Evolutionary conservation across 257 asterid genomes (phyloP), one percentile per base, ranked within the genome.

Genomic region (Thymus quinquecostatus): DNA sequence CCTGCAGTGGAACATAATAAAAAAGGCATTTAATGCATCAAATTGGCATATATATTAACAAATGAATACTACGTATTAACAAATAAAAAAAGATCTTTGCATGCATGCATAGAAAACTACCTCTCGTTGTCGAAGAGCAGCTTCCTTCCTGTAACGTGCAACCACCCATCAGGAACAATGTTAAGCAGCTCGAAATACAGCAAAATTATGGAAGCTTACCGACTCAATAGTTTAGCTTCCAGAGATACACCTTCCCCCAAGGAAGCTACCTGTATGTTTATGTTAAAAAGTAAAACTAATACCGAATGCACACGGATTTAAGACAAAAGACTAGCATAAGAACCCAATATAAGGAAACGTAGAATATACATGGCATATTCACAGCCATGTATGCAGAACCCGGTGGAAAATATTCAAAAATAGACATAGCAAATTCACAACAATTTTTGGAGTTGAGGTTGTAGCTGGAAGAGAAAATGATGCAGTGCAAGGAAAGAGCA

Each of bases 221-320:
- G 86, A 89, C 83, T 88, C 80, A 90, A 77, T 67, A 92, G 68
- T 80, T 95, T 95, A 68, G 99, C 98, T 85, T 95, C 99, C 86
- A 95, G 83, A 3, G 99, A 92, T 49, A 92, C 88, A 79, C 99
- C 98, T 83, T 92, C 99, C 51, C 98, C 99, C 61, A 87, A 88
- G 75, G 95, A 79, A 81, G 98, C 97, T 80, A 95, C 99, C 99
- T 95, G 86, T 33, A 58, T 33, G 14, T 47, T 48, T 61, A 40
- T 70, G 41, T 41, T 61, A 65, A 56, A 60, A 72, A 41, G 48
- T 62, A 33, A 41, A 60, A 68, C 45, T 55, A 61, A 60, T 12
- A 64, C 41, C 28, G 21, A 63, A 60, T 60, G 65, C 71, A 75
- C 71, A 75, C 1, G n/a, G 44, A 76, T 73, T 60, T 0, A 57